Evolutionary conservation across 371 early-diverging fungal species (phyloP).

Genomic region (Neoconidiobolus thromboides): DNA sequence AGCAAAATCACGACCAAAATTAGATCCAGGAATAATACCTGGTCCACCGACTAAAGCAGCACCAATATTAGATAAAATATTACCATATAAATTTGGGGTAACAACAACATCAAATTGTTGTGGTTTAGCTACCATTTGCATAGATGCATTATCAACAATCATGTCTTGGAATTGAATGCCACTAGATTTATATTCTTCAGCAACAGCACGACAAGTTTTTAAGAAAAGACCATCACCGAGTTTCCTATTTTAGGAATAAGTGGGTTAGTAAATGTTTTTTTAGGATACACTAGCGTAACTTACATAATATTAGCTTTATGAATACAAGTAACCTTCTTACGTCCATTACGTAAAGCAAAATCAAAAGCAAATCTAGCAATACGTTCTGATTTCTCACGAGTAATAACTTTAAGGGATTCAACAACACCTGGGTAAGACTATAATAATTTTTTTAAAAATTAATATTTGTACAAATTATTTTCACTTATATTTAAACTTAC

Average conservation of each 20-base stretch:
- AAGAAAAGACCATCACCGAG: conserved; percentile 93
- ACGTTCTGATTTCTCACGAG: conserved; percentile 84
- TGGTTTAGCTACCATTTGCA: conserved; percentile 93
- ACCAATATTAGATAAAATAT: conserved; percentile 89
- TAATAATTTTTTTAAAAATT: neutral
- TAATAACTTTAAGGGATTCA: conserved; percentile 90
- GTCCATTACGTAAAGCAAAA: conserved; percentile 83
- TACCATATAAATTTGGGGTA: conserved; percentile 94
- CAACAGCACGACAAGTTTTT: conserved; percentile 78
- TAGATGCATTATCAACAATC: conserved; percentile 97
- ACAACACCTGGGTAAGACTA: conserved; percentile 92
- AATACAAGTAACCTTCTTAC: conserved; percentile 92
- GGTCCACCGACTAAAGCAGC: conserved; percentile 91
- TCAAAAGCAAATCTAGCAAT: conserved; percentile 96
- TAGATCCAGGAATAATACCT: conserved; percentile 85
- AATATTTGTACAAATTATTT: no score
- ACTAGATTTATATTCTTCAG: conserved; percentile 70
- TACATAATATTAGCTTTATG: conserved; percentile 99
- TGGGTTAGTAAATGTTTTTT: neutral
- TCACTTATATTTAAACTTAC: conserved; percentile 13
- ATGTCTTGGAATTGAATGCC: conserved; percentile 87
- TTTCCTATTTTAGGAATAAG: conserved; percentile 34
- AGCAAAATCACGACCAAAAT: conserved; percentile 87
- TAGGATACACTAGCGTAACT: conserved; percentile 2
- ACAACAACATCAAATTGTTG: conserved; percentile 96